Base-by-base conservation (phyloP, 768 basidiomycete genomes). In the Collybiopsis confluens region DNA sequence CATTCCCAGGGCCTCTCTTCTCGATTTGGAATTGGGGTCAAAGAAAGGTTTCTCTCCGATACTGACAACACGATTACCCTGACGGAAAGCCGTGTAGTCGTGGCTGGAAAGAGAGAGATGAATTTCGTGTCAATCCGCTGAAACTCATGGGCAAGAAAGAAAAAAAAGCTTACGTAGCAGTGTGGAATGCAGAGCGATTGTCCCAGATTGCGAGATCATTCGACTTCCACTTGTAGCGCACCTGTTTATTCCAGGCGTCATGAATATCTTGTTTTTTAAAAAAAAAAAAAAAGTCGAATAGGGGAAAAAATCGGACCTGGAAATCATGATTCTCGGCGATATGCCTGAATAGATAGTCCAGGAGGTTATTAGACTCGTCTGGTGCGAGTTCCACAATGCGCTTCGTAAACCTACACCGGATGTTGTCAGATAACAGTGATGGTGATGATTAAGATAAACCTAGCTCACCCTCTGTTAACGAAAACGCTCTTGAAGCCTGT, bases 141-240 rank as follows among this genome's bases (percentile, higher is more conserved):
- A n/a, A 24, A 11, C 10, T 23, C 26, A 24, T 21, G 55, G 4
- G 23, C 33, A 20, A 13, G 41, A 33, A 3, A 24, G 28, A 24
- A 33, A 23, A 53, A n/a, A n/a, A 37, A 23, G 56, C 70, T 52
- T 59, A 74, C 74, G 74, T 75, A 21, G 72, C 71, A 10, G 70
- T 78, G 57, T 81, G 79, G 64, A 70, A 74, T 0, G 77, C 77
- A 16, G 71, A 68, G 40, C 81, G 65, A 61, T 85, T 85, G 53
- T 82, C 81, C 83, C 82, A 85, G 59, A 85, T 80, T 0, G 83
- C 83, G 23, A 83, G 61, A 52, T 78, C 78, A 58, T 81, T 75
- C 37, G 61, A 60, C 30, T 66, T 63, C 81, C 83, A 85, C 18
- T 73, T 73, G 71, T 71, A 79, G 23, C 78, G 70, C 50, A 80